Conservation (phyloP, 164 flowering plant species). For the Vitis labrusca region DNA sequence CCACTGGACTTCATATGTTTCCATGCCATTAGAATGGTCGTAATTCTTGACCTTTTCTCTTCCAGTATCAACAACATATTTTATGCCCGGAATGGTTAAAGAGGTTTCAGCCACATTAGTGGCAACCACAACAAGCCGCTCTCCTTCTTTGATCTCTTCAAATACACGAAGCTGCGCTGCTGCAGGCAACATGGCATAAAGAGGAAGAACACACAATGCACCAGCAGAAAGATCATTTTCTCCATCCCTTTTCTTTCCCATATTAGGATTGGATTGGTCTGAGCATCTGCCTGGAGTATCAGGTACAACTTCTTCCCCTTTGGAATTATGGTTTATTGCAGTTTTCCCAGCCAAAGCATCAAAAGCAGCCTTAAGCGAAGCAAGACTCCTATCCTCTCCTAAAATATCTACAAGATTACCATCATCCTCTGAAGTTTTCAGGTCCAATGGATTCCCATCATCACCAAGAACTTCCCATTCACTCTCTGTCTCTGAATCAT, state of each 20-base stretch:
- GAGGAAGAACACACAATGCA: conserved; percentile 72
- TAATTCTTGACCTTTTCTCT: conserved; percentile 91
- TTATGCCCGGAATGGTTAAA: conserved; percentile 94
- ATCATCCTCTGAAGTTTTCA: conserved; percentile 21
- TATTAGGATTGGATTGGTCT: conserved; percentile 14
- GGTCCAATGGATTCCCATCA: conserved; percentile 21
- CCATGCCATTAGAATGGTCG: conserved; percentile 79
- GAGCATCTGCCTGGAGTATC: conserved; percentile 16
- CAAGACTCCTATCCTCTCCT: conserved; percentile 47
- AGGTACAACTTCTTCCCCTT: conserved; percentile 11
- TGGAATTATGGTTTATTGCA: conserved; percentile 16
- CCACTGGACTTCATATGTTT: conserved; percentile 85
- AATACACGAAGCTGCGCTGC: conserved; percentile 88
- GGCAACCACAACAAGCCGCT: conserved; percentile 91
- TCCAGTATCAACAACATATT: conserved; percentile 96
- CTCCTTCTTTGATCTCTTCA: conserved; percentile 68
- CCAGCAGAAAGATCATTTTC: conserved; percentile 26
- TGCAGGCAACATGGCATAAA: conserved; percentile 96
- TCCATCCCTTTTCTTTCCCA: conserved; percentile 16
- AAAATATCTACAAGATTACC: conserved; percentile 29
- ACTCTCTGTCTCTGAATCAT: conserved; percentile 61
- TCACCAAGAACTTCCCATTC: conserved; percentile 46
- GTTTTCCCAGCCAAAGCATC: conserved; percentile 58
- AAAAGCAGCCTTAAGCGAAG: conserved; percentile 80
- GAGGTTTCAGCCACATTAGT: conserved; percentile 99